Conservation (phyloP, 139 green algal species). For the Microglena sp. region DNA sequence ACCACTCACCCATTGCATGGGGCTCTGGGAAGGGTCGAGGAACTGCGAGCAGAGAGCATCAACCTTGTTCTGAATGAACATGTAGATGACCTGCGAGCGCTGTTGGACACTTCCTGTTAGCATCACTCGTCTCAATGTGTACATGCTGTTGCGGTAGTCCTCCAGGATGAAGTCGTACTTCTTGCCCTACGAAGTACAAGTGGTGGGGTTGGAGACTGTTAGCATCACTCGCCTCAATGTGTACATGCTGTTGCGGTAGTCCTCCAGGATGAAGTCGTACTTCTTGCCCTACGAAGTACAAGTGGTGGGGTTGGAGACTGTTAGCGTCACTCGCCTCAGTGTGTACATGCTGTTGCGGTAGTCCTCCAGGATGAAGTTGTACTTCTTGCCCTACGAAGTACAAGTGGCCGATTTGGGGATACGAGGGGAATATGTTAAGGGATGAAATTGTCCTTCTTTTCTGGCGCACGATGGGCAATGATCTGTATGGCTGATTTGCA, state of each 20-base stretch:
- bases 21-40: too few relatives aligned
- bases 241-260: conserved; percentile 47
- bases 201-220: too few relatives aligned
- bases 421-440: too few relatives aligned
- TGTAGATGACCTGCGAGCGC: conserved; percentile 35
- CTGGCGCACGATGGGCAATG: too few relatives aligned
- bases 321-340: conserved; percentile 40
- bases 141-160: conserved; percentile 43
- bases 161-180: conserved; percentile 46
- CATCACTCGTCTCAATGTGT: conserved; percentile 39
- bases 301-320: background rate
- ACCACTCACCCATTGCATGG: too few relatives aligned
- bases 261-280: conserved; percentile 47
- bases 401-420: too few relatives aligned
- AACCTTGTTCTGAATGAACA: conserved; percentile 41
- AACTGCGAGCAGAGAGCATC: too few relatives aligned
- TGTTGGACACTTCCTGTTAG: conserved; percentile 33
- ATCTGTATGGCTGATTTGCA: too few relatives aligned
- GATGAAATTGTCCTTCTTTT: too few relatives aligned
- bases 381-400: conserved; percentile 24
- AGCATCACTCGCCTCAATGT: conserved; percentile 39
- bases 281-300: conserved; percentile 18
- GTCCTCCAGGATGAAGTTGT: conserved; percentile 44
- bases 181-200: conserved; percentile 16
- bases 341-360: conserved; percentile 46